Evolutionary conservation across 257 asterid species (phyloP), one percentile per base, ranked within the genome.

Genomic region (Linderniella brevidens): DNA sequence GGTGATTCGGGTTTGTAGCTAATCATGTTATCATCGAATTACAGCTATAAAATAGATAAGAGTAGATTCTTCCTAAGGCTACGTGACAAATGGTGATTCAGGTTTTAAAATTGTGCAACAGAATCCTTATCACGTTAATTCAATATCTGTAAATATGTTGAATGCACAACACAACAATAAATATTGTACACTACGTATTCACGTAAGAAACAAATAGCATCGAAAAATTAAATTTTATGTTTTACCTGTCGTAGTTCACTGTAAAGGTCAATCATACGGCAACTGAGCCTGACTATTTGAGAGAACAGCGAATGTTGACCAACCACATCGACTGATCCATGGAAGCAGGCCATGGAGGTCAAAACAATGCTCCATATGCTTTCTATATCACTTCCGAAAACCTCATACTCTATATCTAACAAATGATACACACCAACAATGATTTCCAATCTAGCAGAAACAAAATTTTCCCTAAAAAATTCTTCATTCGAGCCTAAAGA

Each of bases 231-330:
- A 13, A 35, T 42, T 53, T 52, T 41, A 36, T 57, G 61, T 64
- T 81, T 60, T 53, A 88, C 95, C 98, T 88, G 95, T 48, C 98
- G 92, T 68, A 88, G 95, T 63, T 88, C 95, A 44, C 92, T 73
- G 59, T 84, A 88, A 48, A 88, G 73, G 63, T 80, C 80, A 54
- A 88, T 61, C 29, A 88, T 54, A 70, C 70, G 65, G 74, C 94
- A 78, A 41, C 86, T 74, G 43, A 88, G 75, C 54, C 69, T 57
- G 58, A 66, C 59, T 61, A 74, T 71, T 64, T 69, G 82, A 7
- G 65, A 48, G 56, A 62, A 68, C 54, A 84, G 57, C 57, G 62
- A 36, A 43, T 72, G 52, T 52, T 66, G 78, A 59, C 67, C 75
- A 48, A 57, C 52, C 53, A 53, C 63, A 35, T 64, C 81, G 55